Base-by-base conservation (phyloP, 768 basidiomycete species). In the Gyrodon lividus region DNA sequence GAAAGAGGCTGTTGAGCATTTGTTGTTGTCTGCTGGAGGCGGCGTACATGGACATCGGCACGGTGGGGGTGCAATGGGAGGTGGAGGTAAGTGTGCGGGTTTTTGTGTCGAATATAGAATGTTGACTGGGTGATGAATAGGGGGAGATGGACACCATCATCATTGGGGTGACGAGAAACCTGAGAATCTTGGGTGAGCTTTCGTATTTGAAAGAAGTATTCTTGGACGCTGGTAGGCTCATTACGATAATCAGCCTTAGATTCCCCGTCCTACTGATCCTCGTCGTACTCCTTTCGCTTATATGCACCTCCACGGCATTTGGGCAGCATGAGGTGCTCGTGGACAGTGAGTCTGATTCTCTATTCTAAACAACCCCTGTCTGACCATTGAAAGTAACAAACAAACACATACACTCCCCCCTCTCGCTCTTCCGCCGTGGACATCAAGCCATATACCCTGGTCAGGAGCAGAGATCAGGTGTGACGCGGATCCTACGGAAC, bases 1-100 rank as follows among this genome's bases (percentile, higher is more conserved):
- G 62, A 98, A 99, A 64, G 97, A 99, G 76, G 89, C 94, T 0
- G 77, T 98, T 4, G 96, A 99, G 70, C 94, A 96, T 70, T 69
- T 97, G 35, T 67, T 99, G 14, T 75, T 98, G 38, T 84, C 84
- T 42, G 79, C 81, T 6, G 88, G 82, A 87, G 93, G 57, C 82
- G 92, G 48, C 87, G 91, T 76, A 83, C 75, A 78, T 19, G 75
- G 72, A 1, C 69, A 70, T 33, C 79, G 81, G 17, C 86, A 88
- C 58, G 81, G 87, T 58, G 82, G 85, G 52, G 82, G 84, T 30
- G 74, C 77, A 51, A 74, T 70, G 47, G 51, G 44, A 41, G 55
- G 47, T 6, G 46, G 24, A 14, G 41, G 48, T 33, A 13, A 38
- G 47, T 26, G 41, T 40, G 9, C 19, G 35, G 38, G 28, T 28